A percentile compares a stretch with the other conserved stretches of the same genome.
phyloP scores from a whole-genome alignment of 1,139 yeast species.

The Schwanniomyces etchellsii region DNA sequence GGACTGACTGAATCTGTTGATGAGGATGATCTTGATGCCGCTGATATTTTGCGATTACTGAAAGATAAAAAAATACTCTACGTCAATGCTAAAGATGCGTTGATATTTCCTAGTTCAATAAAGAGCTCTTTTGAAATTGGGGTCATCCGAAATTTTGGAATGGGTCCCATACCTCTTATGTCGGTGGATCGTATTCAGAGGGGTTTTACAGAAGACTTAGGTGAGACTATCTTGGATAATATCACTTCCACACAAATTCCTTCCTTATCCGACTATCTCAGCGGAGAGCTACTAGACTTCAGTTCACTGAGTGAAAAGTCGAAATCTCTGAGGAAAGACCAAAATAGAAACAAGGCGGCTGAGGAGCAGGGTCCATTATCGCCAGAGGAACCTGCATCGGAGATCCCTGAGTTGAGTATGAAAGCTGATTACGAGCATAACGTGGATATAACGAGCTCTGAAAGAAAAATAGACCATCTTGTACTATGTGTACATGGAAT shows the following conservation, averaged over 20 bases:
- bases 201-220: constrained; percentile 29
- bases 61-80: constrained; percentile 28
- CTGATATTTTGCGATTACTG: constrained; percentile 26
- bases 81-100: constrained; percentile 29
- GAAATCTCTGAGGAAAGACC: constrained; percentile 3
- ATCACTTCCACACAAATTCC: constrained; percentile 26
- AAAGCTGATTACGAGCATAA: constrained; percentile 42
- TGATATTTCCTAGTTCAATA: constrained; percentile 31
- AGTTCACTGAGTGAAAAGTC: constrained; percentile 4
- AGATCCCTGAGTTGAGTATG: constrained; percentile 33
- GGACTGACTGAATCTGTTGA: constrained; percentile 2
- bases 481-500: constrained; percentile 89
- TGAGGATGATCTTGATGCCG: constrained; percentile 11
- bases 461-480: constrained; percentile 68
- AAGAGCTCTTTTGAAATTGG: constrained; percentile 30
- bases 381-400: constrained; percentile 23
- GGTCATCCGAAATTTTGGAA: constrained; percentile 34
- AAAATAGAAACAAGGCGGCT: constrained; percentile 10
- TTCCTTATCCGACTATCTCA: constrained; percentile 24
- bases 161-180: constrained; percentile 24
- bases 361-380: constrained; percentile 5
- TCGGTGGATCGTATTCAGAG: constrained; percentile 34
- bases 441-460: constrained; percentile 23
- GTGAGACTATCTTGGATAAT: constrained; percentile 22
- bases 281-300: constrained; percentile 23